phyloP scores from a whole-genome alignment of 192 early-diverging fungal genomes.

The Coemansia pectinata region DNA sequence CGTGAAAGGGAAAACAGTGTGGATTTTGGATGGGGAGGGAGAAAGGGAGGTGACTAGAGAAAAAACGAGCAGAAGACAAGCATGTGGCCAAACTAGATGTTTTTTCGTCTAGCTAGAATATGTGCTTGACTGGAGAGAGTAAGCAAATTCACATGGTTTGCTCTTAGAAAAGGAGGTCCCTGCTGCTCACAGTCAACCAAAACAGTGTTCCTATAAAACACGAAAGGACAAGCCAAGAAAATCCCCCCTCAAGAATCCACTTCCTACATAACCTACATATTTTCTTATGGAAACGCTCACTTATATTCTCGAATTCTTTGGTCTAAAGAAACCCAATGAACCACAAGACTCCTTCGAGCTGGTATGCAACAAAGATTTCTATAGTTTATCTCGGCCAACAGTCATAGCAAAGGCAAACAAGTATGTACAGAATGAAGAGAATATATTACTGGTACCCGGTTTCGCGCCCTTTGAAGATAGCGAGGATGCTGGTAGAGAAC shows the following conservation, averaged over 20 bases:
- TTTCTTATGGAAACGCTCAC: not conserved
- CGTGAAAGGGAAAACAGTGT: not conserved
- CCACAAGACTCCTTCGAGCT: not conserved
- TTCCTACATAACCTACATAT: no score
- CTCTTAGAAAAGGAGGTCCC: not conserved
- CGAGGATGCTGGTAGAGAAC: not conserved
- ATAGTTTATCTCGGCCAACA: not conserved
- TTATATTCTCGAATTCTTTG: not conserved
- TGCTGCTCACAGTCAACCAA: no score
- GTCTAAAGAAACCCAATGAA: not conserved
- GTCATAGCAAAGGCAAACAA: not conserved
- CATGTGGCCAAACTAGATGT: not conserved
- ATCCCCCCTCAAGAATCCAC: no score
- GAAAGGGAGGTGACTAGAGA: not conserved
- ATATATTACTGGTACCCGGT: not conserved
- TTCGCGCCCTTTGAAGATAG: not conserved
- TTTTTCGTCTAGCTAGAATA: not conserved
- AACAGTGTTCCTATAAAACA: not conserved
- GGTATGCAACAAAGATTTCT: not conserved
- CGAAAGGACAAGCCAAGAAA: no score
- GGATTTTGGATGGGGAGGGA: not conserved
- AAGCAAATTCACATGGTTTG: not conserved
- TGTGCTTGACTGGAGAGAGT: not conserved
- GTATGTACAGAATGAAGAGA: not conserved
- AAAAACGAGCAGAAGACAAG: not conserved